phyloP scores from a whole-genome alignment of 176 grass and related monocot species.

The maize (Zea mays) region DNA sequence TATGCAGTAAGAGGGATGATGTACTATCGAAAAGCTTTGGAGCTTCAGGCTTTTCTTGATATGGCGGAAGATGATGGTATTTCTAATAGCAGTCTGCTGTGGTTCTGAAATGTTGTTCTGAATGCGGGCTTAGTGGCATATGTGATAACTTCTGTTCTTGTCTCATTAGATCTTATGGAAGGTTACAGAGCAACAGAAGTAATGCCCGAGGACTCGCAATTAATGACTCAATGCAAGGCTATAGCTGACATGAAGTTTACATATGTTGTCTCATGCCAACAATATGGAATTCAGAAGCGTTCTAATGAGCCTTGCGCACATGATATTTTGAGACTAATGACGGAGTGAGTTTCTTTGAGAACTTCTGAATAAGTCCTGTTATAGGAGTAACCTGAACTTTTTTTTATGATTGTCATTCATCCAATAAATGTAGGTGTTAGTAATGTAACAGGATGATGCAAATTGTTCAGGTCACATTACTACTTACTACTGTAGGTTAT shows the following conservation, averaged over 20 bases:
- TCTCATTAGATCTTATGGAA: conserved; percentile 79
- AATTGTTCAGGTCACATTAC: background rate
- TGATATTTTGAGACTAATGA: conserved; percentile 93
- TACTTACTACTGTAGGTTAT: background rate
- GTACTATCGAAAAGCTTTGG: conserved; percentile 97
- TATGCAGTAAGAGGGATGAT: conserved; percentile 97
- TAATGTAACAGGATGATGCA: background rate
- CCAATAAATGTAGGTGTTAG: background rate
- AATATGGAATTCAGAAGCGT: conserved; percentile 92
- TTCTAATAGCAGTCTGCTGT: conserved; percentile 28
- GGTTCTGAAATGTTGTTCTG: conserved; percentile 29
- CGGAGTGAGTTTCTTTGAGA: conserved; percentile 54
- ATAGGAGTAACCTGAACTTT: background rate
- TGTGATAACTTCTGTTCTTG: conserved; percentile 27
- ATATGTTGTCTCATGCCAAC: conserved; percentile 95
- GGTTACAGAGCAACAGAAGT: conserved; percentile 80
- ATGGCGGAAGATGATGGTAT: conserved; percentile 89
- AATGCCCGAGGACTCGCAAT: conserved; percentile 67
- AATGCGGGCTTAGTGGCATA: conserved; percentile 5
- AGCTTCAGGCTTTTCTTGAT: conserved; percentile 95
- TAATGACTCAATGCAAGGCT: conserved; percentile 92
- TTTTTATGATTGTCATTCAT: background rate
- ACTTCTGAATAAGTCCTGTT: conserved; percentile 9
- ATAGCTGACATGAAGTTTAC: conserved; percentile 99
- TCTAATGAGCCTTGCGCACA: conserved; percentile 71